phyloP scores from a whole-genome alignment of 2,329 filamentous ascomycete species.

The Trichoderma sp. region DNA sequence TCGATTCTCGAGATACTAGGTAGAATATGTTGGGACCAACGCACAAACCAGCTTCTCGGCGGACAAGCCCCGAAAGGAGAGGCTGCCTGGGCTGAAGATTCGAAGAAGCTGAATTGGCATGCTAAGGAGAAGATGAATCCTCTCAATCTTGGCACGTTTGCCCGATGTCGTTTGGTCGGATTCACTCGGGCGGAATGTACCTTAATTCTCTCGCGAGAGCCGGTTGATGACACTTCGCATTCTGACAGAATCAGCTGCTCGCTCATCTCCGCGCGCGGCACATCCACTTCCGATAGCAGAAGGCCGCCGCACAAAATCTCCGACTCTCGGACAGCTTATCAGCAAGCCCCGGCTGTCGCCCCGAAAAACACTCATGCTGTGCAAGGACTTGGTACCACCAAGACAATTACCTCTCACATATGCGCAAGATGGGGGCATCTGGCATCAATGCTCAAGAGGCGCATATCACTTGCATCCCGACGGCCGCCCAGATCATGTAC shows the following conservation, averaged over 20 bases:
- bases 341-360: slow-evolving; percentile 18
- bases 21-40: slow-evolving; percentile 8
- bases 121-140: background rate
- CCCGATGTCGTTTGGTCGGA: background rate
- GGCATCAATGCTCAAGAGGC: slow-evolving; percentile 13
- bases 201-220: background rate
- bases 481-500: background rate
- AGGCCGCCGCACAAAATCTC: slow-evolving; percentile 23
- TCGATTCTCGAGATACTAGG: slow-evolving; percentile 17
- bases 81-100: slow-evolving; percentile 1
- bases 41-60: slow-evolving; percentile 19
- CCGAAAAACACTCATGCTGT: background rate
- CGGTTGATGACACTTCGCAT: background rate
- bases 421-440: background rate
- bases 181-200: background rate
- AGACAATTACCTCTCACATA: background rate
- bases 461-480: background rate
- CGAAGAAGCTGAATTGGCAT: background rate
- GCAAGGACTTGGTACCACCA: background rate
- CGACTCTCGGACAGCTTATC: slow-evolving; percentile 23
- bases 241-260: slow-evolving; percentile 3
- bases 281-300: slow-evolving; percentile 18
- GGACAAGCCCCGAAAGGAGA: slow-evolving; percentile 20
- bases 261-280: slow-evolving; percentile 11
- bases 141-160: background rate